phyloP scores from a whole-genome alignment of 805 yeast genomes.

The Wickerhamiella musiphila region DNA sequence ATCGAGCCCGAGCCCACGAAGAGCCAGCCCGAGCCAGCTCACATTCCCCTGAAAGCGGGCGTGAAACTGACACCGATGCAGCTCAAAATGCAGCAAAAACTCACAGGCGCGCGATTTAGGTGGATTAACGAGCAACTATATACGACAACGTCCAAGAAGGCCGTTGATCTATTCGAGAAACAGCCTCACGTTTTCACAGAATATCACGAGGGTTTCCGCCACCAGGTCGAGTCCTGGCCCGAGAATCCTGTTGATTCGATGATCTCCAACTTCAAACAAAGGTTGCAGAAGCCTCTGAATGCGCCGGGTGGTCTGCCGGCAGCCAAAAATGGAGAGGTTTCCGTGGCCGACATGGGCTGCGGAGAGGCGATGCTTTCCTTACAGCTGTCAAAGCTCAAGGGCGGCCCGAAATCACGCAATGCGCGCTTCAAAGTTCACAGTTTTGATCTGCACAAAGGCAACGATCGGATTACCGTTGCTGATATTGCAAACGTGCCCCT shows the following conservation, averaged over 20 bases:
- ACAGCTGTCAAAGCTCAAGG: constrained; percentile 33
- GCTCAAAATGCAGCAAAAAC: constrained; percentile 86
- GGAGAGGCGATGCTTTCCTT: constrained; percentile 85
- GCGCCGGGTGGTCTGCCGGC: constrained; percentile 93
- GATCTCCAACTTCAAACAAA: constrained; percentile 44
- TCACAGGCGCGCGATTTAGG: constrained; percentile 87
- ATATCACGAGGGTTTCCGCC: constrained; percentile 86
- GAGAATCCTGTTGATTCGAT: constrained; percentile 94
- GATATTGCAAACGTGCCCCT: constrained; percentile 86
- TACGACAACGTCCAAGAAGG: constrained; percentile 64
- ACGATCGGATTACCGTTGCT: constrained; percentile 86
- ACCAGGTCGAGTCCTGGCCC: constrained; percentile 95
- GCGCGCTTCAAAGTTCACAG: constrained; percentile 49
- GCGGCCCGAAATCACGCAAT: constrained; percentile 21
- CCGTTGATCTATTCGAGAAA: constrained; percentile 49
- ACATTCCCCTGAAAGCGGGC: not conserved
- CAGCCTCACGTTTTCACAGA: constrained; percentile 87
- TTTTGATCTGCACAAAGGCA: constrained; percentile 81
- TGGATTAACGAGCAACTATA: constrained; percentile 98
- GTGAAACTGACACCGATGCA: constrained; percentile 65
- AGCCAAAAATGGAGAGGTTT: constrained; percentile 34
- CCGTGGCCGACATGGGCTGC: constrained; percentile 97
- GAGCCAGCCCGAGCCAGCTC: not conserved
- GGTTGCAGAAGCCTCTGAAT: constrained; percentile 43
- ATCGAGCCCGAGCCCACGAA: not conserved